Conservation (phyloP, 495 filamentous ascomycete species). For the Daldinia bambusicola region DNA sequence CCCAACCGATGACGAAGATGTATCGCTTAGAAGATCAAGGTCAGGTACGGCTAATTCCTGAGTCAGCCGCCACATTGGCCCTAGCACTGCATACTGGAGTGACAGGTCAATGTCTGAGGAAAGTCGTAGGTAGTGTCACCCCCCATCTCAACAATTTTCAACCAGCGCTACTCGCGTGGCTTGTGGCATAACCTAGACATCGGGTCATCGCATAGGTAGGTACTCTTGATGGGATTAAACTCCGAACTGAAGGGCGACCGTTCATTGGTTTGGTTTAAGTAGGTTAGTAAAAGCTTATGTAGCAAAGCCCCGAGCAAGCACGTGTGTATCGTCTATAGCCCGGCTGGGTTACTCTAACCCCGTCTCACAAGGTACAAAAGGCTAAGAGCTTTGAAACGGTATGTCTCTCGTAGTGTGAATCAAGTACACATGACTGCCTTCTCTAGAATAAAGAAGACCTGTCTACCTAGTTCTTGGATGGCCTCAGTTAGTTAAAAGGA, state of each 20-base stretch:
- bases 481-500: background rate
- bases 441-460: background rate
- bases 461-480: background rate
- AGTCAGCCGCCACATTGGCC: conserved; percentile 27
- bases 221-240: background rate
- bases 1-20: conserved; percentile 11
- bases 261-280: background rate
- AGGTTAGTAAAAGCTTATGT: background rate
- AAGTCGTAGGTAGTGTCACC: background rate
- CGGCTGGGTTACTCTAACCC: background rate
- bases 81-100: background rate
- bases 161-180: background rate
- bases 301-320: background rate
- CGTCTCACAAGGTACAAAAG: background rate
- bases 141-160: background rate
- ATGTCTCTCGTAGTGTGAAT: background rate
- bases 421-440: background rate
- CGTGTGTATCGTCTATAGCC: background rate
- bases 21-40: background rate
- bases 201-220: background rate
- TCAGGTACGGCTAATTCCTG: conserved; percentile 12
- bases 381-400: background rate
- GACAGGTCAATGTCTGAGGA: background rate
- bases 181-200: background rate
- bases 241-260: background rate